phyloP scores from a whole-genome alignment of 352 stramenopile genomes.

The Phytophthora pluvialis region DNA sequence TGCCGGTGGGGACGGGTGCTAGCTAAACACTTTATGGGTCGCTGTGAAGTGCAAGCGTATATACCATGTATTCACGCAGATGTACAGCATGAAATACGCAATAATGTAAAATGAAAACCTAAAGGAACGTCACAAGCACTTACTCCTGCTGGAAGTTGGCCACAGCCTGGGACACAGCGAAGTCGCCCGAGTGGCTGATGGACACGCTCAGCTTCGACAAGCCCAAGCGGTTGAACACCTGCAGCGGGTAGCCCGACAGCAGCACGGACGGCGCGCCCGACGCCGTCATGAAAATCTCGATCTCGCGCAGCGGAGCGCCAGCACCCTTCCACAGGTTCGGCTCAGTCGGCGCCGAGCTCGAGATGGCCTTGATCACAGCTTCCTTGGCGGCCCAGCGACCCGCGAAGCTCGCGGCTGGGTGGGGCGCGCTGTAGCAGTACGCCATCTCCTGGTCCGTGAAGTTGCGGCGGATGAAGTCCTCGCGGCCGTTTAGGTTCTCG shows the following conservation, averaged over 20 bases:
- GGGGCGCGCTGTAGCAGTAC: constrained; percentile 83
- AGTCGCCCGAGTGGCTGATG: constrained; percentile 91
- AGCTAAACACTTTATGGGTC: no score
- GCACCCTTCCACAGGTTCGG: constrained; percentile 79
- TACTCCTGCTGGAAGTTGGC: constrained; percentile 53
- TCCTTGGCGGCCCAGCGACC: constrained; percentile 91
- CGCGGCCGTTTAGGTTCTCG: constrained; percentile 73
- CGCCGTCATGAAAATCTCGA: constrained; percentile 85
- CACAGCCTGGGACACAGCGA: constrained; percentile 85
- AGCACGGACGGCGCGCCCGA: constrained; percentile 80
- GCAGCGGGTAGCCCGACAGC: constrained; percentile 75
- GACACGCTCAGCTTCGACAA: constrained; percentile 83
- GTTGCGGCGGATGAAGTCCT: constrained; percentile 88
- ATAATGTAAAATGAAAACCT: background rate
- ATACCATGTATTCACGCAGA: background rate
- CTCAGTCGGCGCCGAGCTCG: constrained; percentile 65
- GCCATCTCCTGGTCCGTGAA: constrained; percentile 89
- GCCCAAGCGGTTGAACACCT: constrained; percentile 82
- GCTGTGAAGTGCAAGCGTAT: background rate
- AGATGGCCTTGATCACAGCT: constrained; percentile 92
- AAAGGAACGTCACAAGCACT: background rate
- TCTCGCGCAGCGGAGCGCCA: constrained; percentile 79
- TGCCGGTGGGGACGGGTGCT: constrained; percentile 35
- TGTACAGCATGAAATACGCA: background rate
- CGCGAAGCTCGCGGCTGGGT: constrained; percentile 87